Evolutionary conservation across 2,329 filamentous ascomycete genomes (phyloP).

Genomic region (Cryphonectria nitschkei): DNA sequence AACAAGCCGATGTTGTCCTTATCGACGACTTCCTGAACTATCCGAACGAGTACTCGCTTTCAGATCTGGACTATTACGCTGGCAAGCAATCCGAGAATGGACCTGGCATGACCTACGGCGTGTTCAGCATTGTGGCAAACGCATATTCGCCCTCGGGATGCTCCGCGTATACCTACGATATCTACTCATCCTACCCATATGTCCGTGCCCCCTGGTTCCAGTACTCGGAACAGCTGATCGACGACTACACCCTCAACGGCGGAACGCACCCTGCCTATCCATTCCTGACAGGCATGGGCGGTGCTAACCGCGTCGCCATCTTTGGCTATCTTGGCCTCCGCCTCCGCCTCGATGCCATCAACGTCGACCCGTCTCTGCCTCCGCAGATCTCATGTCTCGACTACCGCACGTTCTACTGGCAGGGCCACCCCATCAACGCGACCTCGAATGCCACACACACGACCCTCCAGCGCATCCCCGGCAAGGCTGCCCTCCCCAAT

Average conservation of each 20-base stretch:
- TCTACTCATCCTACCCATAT: constrained; percentile 23
- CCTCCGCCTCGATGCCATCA: constrained; percentile 23
- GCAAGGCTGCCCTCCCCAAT: constrained; percentile 44
- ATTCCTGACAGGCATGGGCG: constrained; percentile 24
- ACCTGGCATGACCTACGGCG: constrained; percentile 28
- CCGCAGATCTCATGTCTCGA: constrained; percentile 22
- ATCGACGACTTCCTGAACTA: constrained; percentile 28
- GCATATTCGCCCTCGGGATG: constrained; percentile 25
- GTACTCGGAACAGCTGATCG: constrained; percentile 27
- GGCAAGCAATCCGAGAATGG: constrained; percentile 22
- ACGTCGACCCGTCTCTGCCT: constrained; percentile 24
- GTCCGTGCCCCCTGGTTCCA: constrained; percentile 27
- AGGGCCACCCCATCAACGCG: constrained; percentile 26
- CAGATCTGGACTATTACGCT: constrained; percentile 27
- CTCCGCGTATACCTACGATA: constrained; percentile 24
- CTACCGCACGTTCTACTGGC: constrained; percentile 29
- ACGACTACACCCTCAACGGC: constrained; percentile 26
- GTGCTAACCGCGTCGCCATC: constrained; percentile 25
- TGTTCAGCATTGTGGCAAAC: constrained; percentile 27
- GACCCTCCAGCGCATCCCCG: constrained; percentile 28
- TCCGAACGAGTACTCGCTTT: constrained; percentile 22
- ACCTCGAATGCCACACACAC: constrained; percentile 38
- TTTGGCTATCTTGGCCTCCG: constrained; percentile 26
- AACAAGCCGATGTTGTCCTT: constrained; percentile 29
- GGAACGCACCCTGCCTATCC: constrained; percentile 27